Evolutionary conservation across 306 rosid species (phyloP), one percentile per base, ranked within the genome.

Genomic region (Quercus variabilis): DNA sequence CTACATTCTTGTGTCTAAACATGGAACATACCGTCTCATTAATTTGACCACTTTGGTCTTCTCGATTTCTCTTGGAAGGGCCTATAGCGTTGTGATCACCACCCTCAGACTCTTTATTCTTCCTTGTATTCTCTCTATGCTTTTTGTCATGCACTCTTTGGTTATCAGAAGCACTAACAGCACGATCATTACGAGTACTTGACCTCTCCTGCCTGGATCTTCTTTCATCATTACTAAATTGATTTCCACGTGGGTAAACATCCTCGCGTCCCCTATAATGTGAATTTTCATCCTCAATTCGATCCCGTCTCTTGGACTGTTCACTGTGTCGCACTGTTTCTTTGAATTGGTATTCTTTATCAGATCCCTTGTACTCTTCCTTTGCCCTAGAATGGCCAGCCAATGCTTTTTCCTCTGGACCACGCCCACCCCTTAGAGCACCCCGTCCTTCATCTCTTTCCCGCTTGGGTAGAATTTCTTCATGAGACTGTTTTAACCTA

Each of bases 361-460:
- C 97, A 71, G 91, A 76, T 87, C 83, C 86, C 81, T 81, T 91
- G 75, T 81, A 90, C 25, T 93, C 99, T 80, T 90, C 97, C 85
- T 90, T 89, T 71, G 81, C 80, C 85, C 90, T 89, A 54, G 77
- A 78, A 86, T 88, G 98, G 83, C 92, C 88, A 74, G 58, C 89
- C 98, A 94, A 91, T 55, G 85, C 74, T 89, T 91, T 95, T 75
- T 93, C 99, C 85, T 90, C 98, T 75, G 83, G 76, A 59, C 86
- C 90, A 70, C 92, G 91, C 57, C 92, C 99, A 76, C 91, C 85
- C 88, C 96, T 91, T 77, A 81, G 55, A 76, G 90, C 76, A 79
- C 80, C 84, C 57, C 97, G 82, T 76, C 94, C 97, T 55, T 95
- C 99, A 74, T 93, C 97, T 86, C 96, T 86, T 74, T 93, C 96